Conservation (phyloP, 2,329 filamentous ascomycete species). For the Ceratocystiopsis minuta region DNA sequence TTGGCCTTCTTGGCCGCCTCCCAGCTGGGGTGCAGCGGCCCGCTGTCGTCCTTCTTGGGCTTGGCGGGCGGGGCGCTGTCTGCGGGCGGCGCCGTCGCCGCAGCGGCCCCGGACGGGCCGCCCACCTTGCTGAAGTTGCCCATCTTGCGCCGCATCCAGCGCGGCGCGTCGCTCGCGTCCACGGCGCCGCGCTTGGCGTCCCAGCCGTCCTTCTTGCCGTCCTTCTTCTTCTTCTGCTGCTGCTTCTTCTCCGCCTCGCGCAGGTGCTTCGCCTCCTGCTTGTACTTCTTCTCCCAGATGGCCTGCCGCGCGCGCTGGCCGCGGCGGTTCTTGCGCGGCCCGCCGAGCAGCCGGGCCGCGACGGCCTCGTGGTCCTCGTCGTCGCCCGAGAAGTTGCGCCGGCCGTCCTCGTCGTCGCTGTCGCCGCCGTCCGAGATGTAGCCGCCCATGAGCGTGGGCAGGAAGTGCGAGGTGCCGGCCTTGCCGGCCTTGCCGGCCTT, state of each 20-base stretch:
- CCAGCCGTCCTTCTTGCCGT: slow-evolving; percentile 29
- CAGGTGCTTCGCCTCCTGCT: slow-evolving; percentile 50
- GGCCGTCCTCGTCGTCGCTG: slow-evolving; percentile 50
- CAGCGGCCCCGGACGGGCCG: background rate
- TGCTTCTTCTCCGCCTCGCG: slow-evolving; percentile 16
- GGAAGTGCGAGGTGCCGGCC: slow-evolving; percentile 35
- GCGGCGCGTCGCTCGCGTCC: slow-evolving; percentile 24
- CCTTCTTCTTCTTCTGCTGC: slow-evolving; percentile 27
- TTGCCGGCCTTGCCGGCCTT: too few relatives aligned
- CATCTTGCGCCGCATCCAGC: slow-evolving; percentile 21
- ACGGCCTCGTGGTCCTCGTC: slow-evolving; percentile 46
- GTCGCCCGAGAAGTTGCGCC: too few relatives aligned
- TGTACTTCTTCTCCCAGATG: slow-evolving; percentile 68
- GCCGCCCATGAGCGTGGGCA: slow-evolving; percentile 61
- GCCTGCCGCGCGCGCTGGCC: slow-evolving; percentile 63
- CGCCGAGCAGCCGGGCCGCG: slow-evolving; percentile 24
- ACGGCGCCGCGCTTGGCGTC: slow-evolving; percentile 38
- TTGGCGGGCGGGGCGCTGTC: slow-evolving; percentile 6
- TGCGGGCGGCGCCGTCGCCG: slow-evolving; percentile 5
- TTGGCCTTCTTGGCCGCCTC: slow-evolving; percentile 44
- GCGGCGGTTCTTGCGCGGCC: slow-evolving; percentile 46
- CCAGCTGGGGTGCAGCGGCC: slow-evolving; percentile 46
- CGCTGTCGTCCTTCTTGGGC: slow-evolving; percentile 13
- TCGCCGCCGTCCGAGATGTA: slow-evolving; percentile 68
- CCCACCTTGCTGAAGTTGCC: slow-evolving; percentile 7